Conservation (phyloP, 2,329 filamentous ascomycete species). For the Clathrospora elynae region DNA sequence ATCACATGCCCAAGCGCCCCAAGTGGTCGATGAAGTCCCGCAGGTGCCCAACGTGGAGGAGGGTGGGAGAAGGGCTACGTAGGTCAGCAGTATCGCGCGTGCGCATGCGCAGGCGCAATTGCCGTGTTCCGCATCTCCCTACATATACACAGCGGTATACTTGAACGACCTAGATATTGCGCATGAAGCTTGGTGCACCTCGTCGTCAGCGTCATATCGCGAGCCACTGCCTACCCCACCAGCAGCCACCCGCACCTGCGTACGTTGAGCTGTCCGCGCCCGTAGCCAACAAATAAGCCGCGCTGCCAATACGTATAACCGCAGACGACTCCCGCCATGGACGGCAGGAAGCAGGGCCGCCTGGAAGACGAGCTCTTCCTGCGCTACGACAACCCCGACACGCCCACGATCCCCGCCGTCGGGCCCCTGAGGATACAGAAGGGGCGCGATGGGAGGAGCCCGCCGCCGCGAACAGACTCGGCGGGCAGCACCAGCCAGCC, state of each 20-base stretch:
- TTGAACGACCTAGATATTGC: conserved; percentile 14
- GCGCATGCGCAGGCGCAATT: conserved; percentile 12
- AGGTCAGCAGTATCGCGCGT: conserved; percentile 32
- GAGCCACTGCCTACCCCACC: conserved; percentile 25
- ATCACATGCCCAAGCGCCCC: conserved; percentile 29
- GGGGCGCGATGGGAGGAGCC: conserved; percentile 59
- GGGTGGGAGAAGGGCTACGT: conserved; percentile 29
- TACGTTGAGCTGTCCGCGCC: conserved; percentile 25
- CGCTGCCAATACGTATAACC: conserved; percentile 11
- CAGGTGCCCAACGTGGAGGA: conserved; percentile 31
- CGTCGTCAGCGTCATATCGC: conserved; percentile 18
- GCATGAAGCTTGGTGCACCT: conserved; percentile 14
- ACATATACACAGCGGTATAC: conserved; percentile 21
- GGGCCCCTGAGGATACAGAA: conserved; percentile 87
- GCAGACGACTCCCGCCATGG: conserved; percentile 38
- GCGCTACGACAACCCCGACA: conserved; percentile 60
- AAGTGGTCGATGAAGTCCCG: conserved; percentile 22
- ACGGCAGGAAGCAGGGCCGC: conserved; percentile 64
- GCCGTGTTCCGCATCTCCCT: conserved; percentile 11
- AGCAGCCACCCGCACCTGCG: conserved; percentile 22
- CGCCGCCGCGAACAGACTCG: conserved; percentile 63
- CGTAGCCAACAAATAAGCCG: conserved; percentile 35
- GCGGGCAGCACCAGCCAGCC: conserved; percentile 64
- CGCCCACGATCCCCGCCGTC: conserved; percentile 82
- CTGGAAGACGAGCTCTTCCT: conserved; percentile 86